phyloP scores from a whole-genome alignment of 2,329 filamentous ascomycete species.

The Neopestalotiopsis clavispora region DNA sequence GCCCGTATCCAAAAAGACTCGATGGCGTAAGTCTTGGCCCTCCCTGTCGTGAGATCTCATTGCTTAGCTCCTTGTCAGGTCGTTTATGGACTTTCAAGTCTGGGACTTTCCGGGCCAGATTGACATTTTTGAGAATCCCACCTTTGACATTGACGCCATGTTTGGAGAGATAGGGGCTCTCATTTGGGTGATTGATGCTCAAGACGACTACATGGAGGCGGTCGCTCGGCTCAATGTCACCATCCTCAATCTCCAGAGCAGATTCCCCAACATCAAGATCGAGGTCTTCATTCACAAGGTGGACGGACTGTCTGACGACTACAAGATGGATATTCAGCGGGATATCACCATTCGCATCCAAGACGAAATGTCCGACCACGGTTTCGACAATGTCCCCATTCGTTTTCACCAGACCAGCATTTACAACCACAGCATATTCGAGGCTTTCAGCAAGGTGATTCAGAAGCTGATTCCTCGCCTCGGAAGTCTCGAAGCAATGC shows the following conservation, averaged over 20 bases:
- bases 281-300: constrained; percentile 99
- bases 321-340: constrained; percentile 92
- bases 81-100: constrained; percentile 98
- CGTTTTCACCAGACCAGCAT: constrained; percentile 97
- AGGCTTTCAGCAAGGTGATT: constrained; percentile 97
- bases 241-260: constrained; percentile 85
- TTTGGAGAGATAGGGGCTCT: constrained; percentile 93
- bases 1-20: constrained; percentile 93
- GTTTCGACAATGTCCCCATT: constrained; percentile 91
- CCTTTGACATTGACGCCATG: constrained; percentile 89
- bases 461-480: constrained; percentile 96
- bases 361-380: constrained; percentile 91
- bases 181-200: constrained; percentile 98
- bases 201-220: constrained; percentile 95
- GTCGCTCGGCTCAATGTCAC: constrained; percentile 86
- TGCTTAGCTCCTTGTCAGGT: constrained; percentile 61
- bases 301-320: constrained; percentile 95
- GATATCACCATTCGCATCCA: constrained; percentile 97
- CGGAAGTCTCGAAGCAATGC: constrained; percentile 88
- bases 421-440: constrained; percentile 98
- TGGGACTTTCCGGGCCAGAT: constrained; percentile 98
- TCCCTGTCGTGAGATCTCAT: background rate
- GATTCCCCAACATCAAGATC: constrained; percentile 92
- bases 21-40: constrained; percentile 73
- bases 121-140: constrained; percentile 83